These are phyloP conservation scores for Perkinsus chesapeaki DNA, from an alignment of 169 alveolate genomes.

Conservation along the genomic window DNA sequence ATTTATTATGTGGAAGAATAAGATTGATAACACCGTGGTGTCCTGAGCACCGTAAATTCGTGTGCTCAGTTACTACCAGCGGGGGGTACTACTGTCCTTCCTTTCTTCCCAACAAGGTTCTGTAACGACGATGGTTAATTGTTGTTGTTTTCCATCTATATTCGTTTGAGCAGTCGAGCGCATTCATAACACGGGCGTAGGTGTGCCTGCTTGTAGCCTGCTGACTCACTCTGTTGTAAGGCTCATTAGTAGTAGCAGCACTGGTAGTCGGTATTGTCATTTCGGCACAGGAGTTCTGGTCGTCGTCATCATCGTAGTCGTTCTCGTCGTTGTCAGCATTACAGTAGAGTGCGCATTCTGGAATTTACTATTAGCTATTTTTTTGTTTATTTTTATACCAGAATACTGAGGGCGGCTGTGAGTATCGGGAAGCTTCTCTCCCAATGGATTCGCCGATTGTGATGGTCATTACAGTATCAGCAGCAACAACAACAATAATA, in stretches of 20 bases:
- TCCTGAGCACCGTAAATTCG: too few species aligned
- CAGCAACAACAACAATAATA: too few species aligned
- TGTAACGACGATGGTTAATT: neutral
- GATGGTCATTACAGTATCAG: too few species aligned
- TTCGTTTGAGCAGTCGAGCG: conserved; percentile 4
- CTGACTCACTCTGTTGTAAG: neutral
- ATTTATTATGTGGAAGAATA: too few species aligned
- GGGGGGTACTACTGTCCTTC: too few species aligned
- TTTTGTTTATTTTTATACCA: neutral
- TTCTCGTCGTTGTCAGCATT: neutral
- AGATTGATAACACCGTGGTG: too few species aligned
- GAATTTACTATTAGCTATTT: neutral
- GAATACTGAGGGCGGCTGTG: neutral
- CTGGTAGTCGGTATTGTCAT: neutral
- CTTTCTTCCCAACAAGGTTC: too few species aligned
- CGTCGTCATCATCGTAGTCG: neutral
- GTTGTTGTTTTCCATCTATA: neutral
- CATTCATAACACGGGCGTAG: neutral
- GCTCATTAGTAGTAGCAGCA: neutral
- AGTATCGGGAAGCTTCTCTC: neutral
- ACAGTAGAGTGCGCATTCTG: neutral
- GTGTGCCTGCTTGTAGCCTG: neutral
- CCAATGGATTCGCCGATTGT: neutral
- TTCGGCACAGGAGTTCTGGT: too few species aligned
- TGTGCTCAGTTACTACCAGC: too few species aligned